Conservation (phyloP, 1,284 basidiomycete species). For the Jaminaea rosea region DNA sequence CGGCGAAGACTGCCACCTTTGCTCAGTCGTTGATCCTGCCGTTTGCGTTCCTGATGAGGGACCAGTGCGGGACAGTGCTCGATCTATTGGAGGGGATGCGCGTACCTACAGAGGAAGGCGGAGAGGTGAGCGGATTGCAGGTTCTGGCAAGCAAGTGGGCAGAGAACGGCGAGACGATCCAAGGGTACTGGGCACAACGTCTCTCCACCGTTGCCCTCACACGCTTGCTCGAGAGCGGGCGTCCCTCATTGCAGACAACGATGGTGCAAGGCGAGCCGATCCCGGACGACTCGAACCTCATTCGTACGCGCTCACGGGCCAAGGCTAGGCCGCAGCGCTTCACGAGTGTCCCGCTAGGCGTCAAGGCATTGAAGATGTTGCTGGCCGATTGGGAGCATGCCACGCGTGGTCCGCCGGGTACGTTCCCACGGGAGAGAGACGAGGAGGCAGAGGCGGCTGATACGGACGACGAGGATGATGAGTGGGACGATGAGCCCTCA, state of each 20-base stretch:
- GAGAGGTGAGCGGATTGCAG: constrained; percentile 58
- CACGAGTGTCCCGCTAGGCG: constrained; percentile 72
- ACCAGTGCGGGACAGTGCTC: constrained; percentile 52
- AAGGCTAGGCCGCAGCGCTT: constrained; percentile 78
- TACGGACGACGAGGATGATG: too few relatives aligned
- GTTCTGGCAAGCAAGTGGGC: constrained; percentile 81
- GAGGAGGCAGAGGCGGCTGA: too few relatives aligned
- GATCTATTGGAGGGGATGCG: constrained; percentile 50
- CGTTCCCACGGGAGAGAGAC: too few relatives aligned
- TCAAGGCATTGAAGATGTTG: constrained; percentile 82
- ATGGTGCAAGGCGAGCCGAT: constrained; percentile 88
- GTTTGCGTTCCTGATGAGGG: constrained; percentile 81
- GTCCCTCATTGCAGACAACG: constrained; percentile 59
- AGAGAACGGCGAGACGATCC: constrained; percentile 84
- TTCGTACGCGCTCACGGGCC: constrained; percentile 87
- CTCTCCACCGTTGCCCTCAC: constrained; percentile 65
- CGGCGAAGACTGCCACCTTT: constrained; percentile 78
- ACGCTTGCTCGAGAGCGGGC: constrained; percentile 63
- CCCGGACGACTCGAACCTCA: constrained; percentile 51
- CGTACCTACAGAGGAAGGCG: constrained; percentile 5
- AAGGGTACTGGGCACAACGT: constrained; percentile 68
- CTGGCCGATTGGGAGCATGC: constrained; percentile 75
- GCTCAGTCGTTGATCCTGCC: constrained; percentile 71
- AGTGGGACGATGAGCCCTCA: too few relatives aligned
- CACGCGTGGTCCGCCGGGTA: too few relatives aligned